Percentiles rank a stretch among this genome's conserved stretches.
phyloP scores from a whole-genome alignment of 1,284 basidiomycete genomes.

The Veloporphyrellus conicus region DNA sequence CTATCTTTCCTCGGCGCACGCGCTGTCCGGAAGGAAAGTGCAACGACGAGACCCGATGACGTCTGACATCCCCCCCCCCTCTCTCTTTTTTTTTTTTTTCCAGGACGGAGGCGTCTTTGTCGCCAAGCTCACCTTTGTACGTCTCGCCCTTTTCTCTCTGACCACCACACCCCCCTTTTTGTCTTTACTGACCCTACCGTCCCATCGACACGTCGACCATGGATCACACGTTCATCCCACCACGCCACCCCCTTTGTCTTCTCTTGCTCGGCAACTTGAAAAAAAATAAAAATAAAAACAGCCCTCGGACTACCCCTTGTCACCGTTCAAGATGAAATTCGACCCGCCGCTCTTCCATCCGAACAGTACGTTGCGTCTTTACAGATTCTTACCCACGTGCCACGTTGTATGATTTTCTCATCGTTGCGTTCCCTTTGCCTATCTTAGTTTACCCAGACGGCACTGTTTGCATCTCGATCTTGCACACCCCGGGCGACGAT shows the following conservation, averaged over 20 bases:
- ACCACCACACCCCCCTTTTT: no score
- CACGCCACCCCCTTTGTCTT: no score
- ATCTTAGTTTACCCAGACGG: conserved; percentile 80
- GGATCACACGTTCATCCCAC: background rate
- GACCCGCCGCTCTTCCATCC: conserved; percentile 97
- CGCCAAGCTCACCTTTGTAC: conserved; percentile 87
- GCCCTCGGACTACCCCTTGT: conserved; percentile 91
- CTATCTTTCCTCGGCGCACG: background rate
- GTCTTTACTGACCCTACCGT: background rate
- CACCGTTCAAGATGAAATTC: conserved; percentile 98
- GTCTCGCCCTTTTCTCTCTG: conserved; percentile 31
- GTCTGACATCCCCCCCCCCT: no score
- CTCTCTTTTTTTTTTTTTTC: background rate
- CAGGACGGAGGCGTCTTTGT: conserved; percentile 96
- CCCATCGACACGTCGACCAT: background rate
- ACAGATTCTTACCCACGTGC: no score
- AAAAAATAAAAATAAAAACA: conserved; percentile 35
- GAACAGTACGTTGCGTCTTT: conserved; percentile 61
- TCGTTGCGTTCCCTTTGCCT: no score
- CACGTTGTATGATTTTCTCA: no score
- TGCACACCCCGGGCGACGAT: conserved; percentile 96
- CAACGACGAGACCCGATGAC: no score
- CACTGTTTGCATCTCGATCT: conserved; percentile 95
- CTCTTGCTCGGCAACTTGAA: no score
- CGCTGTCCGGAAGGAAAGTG: no score